Conservation (phyloP, 2,329 filamentous ascomycete genomes). For the Aspergillus candidus region DNA sequence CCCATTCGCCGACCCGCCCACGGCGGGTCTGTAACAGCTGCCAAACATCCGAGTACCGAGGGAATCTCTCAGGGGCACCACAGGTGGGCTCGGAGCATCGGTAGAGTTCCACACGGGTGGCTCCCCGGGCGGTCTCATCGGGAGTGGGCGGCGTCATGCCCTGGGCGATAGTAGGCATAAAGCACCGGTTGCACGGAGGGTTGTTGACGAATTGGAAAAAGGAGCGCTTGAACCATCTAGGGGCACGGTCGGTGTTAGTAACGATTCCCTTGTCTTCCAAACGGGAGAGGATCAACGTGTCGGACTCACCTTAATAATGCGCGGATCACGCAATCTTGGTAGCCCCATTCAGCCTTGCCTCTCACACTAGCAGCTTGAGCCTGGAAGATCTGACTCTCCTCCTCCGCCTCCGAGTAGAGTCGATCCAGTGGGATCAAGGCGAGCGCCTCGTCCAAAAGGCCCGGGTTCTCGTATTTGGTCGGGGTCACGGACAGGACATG, state of each 20-base stretch:
- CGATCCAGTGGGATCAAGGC: slow-evolving; percentile 79
- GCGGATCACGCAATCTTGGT: slow-evolving; percentile 92
- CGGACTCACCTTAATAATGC: slow-evolving; percentile 68
- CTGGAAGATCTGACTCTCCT: slow-evolving; percentile 80
- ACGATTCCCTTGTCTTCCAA: slow-evolving; percentile 2
- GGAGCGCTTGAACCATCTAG: slow-evolving; percentile 86
- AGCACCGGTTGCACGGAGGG: slow-evolving; percentile 74
- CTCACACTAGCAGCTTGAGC: slow-evolving; percentile 85
- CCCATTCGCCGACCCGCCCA: slow-evolving; percentile 91
- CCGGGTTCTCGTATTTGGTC: slow-evolving; percentile 92
- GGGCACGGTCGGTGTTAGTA: slow-evolving; percentile 10
- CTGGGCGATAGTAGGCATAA: slow-evolving; percentile 72
- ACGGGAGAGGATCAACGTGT: slow-evolving; percentile 2
- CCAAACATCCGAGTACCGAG: slow-evolving; percentile 93
- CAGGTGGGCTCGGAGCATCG: slow-evolving; percentile 73
- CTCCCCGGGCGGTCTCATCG: slow-evolving; percentile 84
- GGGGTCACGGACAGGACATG: slow-evolving; percentile 82
- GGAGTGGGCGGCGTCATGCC: slow-evolving; percentile 80
- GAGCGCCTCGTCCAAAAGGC: slow-evolving; percentile 84
- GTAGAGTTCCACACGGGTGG: slow-evolving; percentile 82
- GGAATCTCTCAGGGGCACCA: slow-evolving; percentile 77
- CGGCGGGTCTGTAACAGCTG: slow-evolving; percentile 77
- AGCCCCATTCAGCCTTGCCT: slow-evolving; percentile 84
- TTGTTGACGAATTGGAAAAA: slow-evolving; percentile 99
- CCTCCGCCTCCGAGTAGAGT: slow-evolving; percentile 89